Conservation (phyloP, 2,329 filamentous ascomycete species). For the Botrytis elliptica region DNA sequence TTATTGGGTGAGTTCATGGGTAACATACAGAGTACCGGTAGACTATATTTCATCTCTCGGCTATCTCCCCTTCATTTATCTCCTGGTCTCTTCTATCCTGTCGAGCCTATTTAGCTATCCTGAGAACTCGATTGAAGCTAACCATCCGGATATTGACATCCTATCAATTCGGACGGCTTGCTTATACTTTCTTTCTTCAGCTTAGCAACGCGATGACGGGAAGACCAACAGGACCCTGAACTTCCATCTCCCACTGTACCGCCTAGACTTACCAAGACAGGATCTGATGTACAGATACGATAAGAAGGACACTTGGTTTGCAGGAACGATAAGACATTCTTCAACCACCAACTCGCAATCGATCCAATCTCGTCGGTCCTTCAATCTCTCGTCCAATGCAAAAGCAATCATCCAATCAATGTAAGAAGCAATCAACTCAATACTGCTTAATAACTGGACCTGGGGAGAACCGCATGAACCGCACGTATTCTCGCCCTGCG, state of each 20-base stretch:
- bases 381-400: neutral
- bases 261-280: slow-evolving; percentile 6
- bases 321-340: slow-evolving; percentile 13
- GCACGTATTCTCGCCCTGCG: neutral
- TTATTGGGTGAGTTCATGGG: neutral
- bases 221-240: slow-evolving; percentile 4
- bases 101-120: neutral
- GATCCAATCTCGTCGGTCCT: neutral
- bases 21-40: too few species aligned
- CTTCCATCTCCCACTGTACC: neutral
- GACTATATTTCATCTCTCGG: neutral
- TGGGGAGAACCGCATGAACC: neutral
- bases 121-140: neutral
- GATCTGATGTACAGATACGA: neutral
- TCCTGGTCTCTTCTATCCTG: neutral
- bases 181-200: neutral
- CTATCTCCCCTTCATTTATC: slow-evolving; percentile 5
- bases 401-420: neutral
- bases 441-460: neutral
- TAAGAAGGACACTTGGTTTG: slow-evolving; percentile 1
- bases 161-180: neutral
- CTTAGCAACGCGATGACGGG: neutral
- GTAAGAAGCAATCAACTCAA: neutral
- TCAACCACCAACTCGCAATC: neutral
- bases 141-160: neutral